Evolutionary conservation across 345 rosid genomes (phyloP).

Genomic region (Brassica nigra): DNA sequence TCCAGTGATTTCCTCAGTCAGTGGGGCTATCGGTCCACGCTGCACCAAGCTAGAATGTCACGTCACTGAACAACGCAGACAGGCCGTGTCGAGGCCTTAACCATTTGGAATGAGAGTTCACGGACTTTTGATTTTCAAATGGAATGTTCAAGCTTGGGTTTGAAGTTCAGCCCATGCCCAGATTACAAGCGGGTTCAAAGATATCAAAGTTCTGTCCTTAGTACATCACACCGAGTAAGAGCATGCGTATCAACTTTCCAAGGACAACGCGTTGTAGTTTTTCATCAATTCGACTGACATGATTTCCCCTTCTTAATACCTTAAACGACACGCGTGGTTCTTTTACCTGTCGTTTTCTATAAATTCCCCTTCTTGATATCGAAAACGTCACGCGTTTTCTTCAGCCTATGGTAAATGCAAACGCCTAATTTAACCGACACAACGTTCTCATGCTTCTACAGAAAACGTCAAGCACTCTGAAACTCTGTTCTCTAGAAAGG

Average conservation of each 20-base stretch:
- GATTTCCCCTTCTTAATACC: background rate
- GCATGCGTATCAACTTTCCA: slow-evolving; percentile 17
- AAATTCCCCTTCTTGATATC: too few species aligned
- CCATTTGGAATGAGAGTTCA: background rate
- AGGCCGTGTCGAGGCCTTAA: slow-evolving; percentile 73
- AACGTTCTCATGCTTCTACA: background rate
- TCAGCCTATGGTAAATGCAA: background rate
- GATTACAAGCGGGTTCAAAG: slow-evolving; percentile 78
- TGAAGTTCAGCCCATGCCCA: slow-evolving; percentile 99
- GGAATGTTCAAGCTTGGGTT: background rate
- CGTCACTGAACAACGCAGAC: slow-evolving; percentile 63
- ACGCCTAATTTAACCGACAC: background rate
- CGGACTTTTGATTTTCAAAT: background rate
- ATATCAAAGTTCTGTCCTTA: slow-evolving; percentile 83
- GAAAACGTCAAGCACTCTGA: background rate
- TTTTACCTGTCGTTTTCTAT: background rate
- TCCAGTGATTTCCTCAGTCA: slow-evolving; percentile 70
- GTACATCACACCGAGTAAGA: slow-evolving; percentile 64
- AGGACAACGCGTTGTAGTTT: slow-evolving; percentile 26
- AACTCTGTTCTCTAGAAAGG: background rate
- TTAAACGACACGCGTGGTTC: background rate
- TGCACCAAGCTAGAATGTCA: slow-evolving; percentile 86
- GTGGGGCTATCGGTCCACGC: slow-evolving; percentile 84
- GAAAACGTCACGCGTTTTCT: background rate
- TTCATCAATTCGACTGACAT: background rate